phyloP scores from a whole-genome alignment of 1,284 basidiomycete species.

The Inonotus hispidus region DNA sequence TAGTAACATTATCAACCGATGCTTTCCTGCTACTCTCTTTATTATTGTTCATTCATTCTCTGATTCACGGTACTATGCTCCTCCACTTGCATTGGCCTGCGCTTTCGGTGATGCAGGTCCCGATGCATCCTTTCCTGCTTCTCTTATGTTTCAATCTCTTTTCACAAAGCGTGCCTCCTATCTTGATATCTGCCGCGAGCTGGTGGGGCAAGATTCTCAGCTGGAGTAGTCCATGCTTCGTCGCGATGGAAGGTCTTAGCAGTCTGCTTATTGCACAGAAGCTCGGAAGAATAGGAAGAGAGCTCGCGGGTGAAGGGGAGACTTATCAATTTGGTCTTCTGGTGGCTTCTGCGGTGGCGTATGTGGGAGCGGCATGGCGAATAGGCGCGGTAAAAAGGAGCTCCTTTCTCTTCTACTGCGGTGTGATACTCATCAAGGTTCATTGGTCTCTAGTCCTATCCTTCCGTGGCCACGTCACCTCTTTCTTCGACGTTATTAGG shows the following conservation, averaged over 20 bases:
- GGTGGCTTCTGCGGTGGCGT: constrained; percentile 66
- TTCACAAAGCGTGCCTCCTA: constrained; percentile 55
- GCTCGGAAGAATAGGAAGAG: constrained; percentile 68
- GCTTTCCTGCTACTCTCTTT: constrained; percentile 80
- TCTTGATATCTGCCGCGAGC: constrained; percentile 47
- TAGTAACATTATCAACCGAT: constrained; percentile 71
- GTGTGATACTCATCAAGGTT: constrained; percentile 4
- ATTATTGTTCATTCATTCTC: constrained; percentile 66
- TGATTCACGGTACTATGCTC: constrained; percentile 70
- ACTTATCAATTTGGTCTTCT: constrained; percentile 69
- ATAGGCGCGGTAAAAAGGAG: constrained; percentile 60
- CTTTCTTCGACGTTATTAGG: constrained; percentile 82
- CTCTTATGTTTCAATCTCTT: constrained; percentile 78
- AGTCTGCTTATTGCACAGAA: constrained; percentile 78
- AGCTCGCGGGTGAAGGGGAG: constrained; percentile 64
- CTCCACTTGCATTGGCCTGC: constrained; percentile 60
- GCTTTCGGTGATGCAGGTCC: constrained; percentile 70
- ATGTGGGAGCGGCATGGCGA: constrained; percentile 77
- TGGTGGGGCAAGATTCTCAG: constrained; percentile 72
- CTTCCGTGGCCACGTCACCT: constrained; percentile 73
- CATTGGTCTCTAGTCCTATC: constrained; percentile 51
- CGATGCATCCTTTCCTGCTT: constrained; percentile 75
- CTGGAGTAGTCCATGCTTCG: constrained; percentile 71
- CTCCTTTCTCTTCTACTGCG: not conserved
- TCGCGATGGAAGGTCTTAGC: constrained; percentile 78